Percentiles rank a stretch among this genome's conserved stretches.
phyloP scores from a whole-genome alignment of 352 stramenopile species.

The Globisporangium carolinianum region DNA sequence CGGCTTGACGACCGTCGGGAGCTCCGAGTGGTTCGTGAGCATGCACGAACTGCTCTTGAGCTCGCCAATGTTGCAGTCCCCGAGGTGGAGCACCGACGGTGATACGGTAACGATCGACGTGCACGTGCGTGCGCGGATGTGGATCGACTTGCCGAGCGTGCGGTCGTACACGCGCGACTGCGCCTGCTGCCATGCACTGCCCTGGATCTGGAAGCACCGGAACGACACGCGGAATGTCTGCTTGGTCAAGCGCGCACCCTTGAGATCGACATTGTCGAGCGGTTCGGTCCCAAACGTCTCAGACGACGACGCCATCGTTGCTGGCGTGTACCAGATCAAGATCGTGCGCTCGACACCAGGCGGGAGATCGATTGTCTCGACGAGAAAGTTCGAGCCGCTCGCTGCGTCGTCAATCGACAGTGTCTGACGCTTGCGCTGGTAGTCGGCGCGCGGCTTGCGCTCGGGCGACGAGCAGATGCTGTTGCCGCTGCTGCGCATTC shows the following conservation, averaged over 20 bases:
- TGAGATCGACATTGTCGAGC: conserved; percentile 68
- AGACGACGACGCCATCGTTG: conserved; percentile 24
- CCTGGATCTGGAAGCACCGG: conserved; percentile 82
- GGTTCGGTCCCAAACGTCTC: conserved; percentile 33
- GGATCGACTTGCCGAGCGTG: conserved; percentile 79
- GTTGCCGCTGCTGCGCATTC: conserved; percentile 18
- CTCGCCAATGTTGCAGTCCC: conserved; percentile 87
- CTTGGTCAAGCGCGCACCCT: conserved; percentile 72
- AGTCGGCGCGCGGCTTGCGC: conserved; percentile 39
- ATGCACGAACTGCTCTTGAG: conserved; percentile 83
- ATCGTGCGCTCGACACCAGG: conserved; percentile 85
- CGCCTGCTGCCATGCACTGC: conserved; percentile 69
- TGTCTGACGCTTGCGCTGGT: conserved; percentile 26
- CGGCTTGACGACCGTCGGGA: conserved; percentile 81
- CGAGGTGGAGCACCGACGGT: conserved; percentile 78
- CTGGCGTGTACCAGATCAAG: conserved; percentile 80
- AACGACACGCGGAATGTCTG: conserved; percentile 87
- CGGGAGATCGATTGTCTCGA: conserved; percentile 83
- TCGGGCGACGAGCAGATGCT: conserved; percentile 79
- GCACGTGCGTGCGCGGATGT: conserved; percentile 80
- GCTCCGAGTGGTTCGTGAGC: conserved; percentile 85
- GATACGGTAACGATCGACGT: conserved; percentile 84
- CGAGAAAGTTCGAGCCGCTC: conserved; percentile 78
- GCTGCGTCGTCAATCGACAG: conserved; percentile 41
- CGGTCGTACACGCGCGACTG: conserved; percentile 83